Evolutionary conservation across 495 filamentous ascomycete genomes (phyloP).

Genomic region (Echria macrotheca): DNA sequence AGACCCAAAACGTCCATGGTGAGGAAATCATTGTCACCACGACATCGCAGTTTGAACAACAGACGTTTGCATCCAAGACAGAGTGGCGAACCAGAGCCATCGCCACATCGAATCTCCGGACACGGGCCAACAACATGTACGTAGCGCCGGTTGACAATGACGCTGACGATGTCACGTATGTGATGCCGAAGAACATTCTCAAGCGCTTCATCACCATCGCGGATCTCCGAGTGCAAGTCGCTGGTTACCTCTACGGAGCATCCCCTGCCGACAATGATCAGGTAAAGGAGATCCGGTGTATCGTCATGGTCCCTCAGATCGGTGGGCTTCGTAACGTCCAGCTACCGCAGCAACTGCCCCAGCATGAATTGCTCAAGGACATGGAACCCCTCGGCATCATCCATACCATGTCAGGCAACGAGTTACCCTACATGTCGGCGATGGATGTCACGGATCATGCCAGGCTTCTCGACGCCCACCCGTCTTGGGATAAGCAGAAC

Average conservation of each 20-base stretch:
- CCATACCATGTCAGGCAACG: constrained; percentile 91
- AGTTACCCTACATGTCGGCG: constrained; percentile 92
- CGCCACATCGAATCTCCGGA: constrained; percentile 91
- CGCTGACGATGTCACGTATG: constrained; percentile 76
- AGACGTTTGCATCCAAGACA: constrained; percentile 96
- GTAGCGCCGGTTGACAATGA: constrained; percentile 92
- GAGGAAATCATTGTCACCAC: constrained; percentile 99
- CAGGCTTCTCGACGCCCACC: constrained; percentile 75
- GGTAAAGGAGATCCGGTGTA: constrained; percentile 92
- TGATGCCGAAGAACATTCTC: constrained; percentile 99
- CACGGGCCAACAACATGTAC: constrained; percentile 95
- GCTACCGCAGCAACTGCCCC: constrained; percentile 83
- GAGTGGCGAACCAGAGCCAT: constrained; percentile 98
- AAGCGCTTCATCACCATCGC: constrained; percentile 98
- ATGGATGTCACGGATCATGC: constrained; percentile 92
- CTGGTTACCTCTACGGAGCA: constrained; percentile 90
- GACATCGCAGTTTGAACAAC: constrained; percentile 93
- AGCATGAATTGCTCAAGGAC: constrained; percentile 83
- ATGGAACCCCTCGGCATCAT: constrained; percentile 94
- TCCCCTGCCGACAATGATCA: constrained; percentile 92
- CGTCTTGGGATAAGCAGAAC: constrained; percentile 81
- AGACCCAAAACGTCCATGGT: constrained; percentile 95
- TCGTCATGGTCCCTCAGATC: constrained; percentile 97
- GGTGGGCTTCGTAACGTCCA: constrained; percentile 90
- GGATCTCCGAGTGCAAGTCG: constrained; percentile 93